A percentile compares a stretch with the other conserved stretches of the same genome.
These are phyloP conservation scores for Balakata baccata DNA, from an alignment of 345 rosid species.

Conservation along the genomic window DNA sequence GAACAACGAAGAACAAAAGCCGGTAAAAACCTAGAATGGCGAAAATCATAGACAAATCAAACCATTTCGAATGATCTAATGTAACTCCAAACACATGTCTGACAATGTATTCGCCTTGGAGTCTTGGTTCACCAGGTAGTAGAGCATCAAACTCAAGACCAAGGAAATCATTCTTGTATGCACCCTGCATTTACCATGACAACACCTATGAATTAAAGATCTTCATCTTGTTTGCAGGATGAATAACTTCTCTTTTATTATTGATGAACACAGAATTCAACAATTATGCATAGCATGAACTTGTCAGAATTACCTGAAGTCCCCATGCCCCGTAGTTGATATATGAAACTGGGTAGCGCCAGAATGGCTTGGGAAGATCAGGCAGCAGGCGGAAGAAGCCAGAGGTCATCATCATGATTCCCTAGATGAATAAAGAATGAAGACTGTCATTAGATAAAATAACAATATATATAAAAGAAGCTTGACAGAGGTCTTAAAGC, in stretches of 20 bases:
- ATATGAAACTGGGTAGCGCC: slow-evolving; percentile 55
- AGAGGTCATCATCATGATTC: slow-evolving; percentile 46
- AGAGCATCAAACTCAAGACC: slow-evolving; percentile 75
- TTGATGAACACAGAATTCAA: too few species aligned
- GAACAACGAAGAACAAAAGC: slow-evolving; percentile 58
- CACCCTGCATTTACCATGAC: slow-evolving; percentile 46
- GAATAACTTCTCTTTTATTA: too few species aligned
- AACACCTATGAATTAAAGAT: neutral
- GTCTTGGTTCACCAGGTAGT: slow-evolving; percentile 53
- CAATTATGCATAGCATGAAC: too few species aligned
- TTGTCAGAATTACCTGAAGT: slow-evolving; percentile 37
- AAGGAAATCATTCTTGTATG: slow-evolving; percentile 72
- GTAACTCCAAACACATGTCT: slow-evolving; percentile 44
- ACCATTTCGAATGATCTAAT: slow-evolving; percentile 69
- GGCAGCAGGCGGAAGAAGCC: slow-evolving; percentile 45
- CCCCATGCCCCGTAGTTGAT: slow-evolving; percentile 50
- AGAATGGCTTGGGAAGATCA: slow-evolving; percentile 47
- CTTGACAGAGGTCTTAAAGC: neutral
- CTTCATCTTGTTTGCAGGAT: neutral
- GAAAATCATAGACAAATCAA: slow-evolving; percentile 62
- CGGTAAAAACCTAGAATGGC: slow-evolving; percentile 56
- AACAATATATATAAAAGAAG: neutral
- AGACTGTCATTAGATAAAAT: neutral
- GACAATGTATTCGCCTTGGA: slow-evolving; percentile 61
- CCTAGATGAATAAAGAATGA: slow-evolving; percentile 20